Evolutionary conservation across 352 stramenopile species (phyloP), one percentile per base, ranked within the genome.

Genomic region (Pythium pyrilobum): DNA sequence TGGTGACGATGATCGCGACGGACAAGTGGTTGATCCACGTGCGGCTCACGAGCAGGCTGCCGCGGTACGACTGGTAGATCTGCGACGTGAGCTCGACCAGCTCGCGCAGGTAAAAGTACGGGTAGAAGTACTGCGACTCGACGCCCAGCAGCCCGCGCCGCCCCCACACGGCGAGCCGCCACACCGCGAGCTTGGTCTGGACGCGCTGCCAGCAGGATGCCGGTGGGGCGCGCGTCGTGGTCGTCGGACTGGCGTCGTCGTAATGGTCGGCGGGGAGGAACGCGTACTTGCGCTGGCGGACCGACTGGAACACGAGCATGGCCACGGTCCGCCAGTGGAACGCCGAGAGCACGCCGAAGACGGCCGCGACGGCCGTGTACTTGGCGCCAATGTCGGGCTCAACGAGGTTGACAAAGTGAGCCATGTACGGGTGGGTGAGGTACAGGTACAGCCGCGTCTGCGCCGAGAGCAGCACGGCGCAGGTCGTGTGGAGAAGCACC

Each of bases 11-110:
- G 48, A 67, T 62, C 0, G 24, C 10, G 15, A 70, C 44, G 33
- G 46, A 70, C 12, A 59, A 37, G 46, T 64, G 52, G 41, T 67
- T 73, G 56, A 67, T 70, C 61, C 61, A 70, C 33, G 51, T 11
- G 15, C 51, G 51, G 4, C 37, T 48, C 24, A 66, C 50, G 8
- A 65, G 50, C 21, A 53, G 21, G 25, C 51, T 66, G 1, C 47
- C 44, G 7, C 44, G 51, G 45, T 58, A 61, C 3, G 46, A 44
- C 33, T 66, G 59, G 37, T 48, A 53, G 42, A 54, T 67, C 29
- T 67, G 59, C 0, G 52, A 62, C 13, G 34, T 47, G 24, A 67
- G 29, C 45, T 67, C 59, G 24, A 63, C 40, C 9, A 28, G 41
- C 44, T 67, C 59, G 16, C 52, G 52, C 6, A 59, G 28, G 29